A percentile compares a stretch with the other conserved stretches of the same genome.
Evolutionary conservation across 2,329 filamentous ascomycete species (phyloP).

Genomic region (Aspergillus neoniger): DNA sequence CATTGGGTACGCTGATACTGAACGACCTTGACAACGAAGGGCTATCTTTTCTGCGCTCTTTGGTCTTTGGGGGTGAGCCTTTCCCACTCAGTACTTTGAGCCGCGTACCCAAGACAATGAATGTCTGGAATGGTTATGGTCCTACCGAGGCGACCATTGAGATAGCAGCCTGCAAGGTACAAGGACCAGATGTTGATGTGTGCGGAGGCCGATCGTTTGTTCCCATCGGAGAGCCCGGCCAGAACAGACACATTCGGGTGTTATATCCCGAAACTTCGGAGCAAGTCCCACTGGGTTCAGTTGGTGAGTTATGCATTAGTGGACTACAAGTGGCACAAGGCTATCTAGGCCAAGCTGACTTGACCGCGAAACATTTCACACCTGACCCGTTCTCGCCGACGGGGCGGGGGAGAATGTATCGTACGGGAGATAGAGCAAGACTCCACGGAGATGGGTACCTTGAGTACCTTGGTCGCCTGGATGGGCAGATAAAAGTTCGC

Average conservation of each 20-base stretch:
- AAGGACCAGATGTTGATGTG: background rate
- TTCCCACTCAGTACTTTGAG: background rate
- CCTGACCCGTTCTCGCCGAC: background rate
- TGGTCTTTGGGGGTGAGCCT: conserved; percentile 12
- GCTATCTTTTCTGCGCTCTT: background rate
- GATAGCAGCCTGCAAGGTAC: background rate
- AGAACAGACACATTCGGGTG: background rate
- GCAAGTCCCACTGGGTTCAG: background rate
- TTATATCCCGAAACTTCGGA: conserved; percentile 2
- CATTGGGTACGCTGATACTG: conserved; percentile 5
- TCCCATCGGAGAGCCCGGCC: background rate
- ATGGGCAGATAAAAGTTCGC: conserved; percentile 9
- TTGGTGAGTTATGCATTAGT: conserved; percentile 8
- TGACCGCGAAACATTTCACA: background rate
- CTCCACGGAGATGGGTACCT: conserved; percentile 3
- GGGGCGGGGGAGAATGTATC: conserved; percentile 1
- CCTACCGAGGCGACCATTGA: conserved; percentile 10
- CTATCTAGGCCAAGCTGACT: conserved; percentile 1
- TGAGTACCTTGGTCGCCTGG: conserved; percentile 5
- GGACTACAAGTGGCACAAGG: conserved; percentile 9
- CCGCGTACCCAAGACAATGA: background rate
- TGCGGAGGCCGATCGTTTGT: background rate
- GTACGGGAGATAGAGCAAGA: conserved; percentile 5
- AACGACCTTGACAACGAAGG: background rate
- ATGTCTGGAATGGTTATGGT: conserved; percentile 10